Conservation (phyloP, 805 yeast genomes). For the Candida boleticola region DNA sequence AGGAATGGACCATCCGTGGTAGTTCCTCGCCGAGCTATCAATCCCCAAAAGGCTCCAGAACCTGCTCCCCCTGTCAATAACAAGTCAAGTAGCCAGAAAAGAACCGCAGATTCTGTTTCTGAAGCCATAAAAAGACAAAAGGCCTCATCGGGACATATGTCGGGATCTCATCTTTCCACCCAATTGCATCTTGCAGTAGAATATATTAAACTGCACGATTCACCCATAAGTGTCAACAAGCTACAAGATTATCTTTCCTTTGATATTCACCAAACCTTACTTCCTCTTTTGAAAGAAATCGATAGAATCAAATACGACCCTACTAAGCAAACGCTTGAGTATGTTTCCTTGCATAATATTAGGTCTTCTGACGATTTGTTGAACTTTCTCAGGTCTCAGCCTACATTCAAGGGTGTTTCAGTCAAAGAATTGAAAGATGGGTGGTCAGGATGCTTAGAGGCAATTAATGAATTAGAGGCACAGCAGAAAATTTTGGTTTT, state of each 20-base stretch:
- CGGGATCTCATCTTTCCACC: constrained; percentile 75
- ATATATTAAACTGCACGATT: constrained; percentile 69
- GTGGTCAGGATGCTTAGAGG: constrained; percentile 85
- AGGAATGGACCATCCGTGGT: constrained; percentile 44
- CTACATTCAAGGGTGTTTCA: constrained; percentile 81
- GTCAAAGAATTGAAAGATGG: constrained; percentile 87
- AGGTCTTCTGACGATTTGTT: constrained; percentile 76
- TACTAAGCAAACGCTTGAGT: constrained; percentile 66
- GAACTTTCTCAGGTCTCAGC: constrained; percentile 70
- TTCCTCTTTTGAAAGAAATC: constrained; percentile 70
- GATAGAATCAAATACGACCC: constrained; percentile 74
- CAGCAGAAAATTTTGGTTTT: constrained; percentile 77
- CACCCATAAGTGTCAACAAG: constrained; percentile 65
- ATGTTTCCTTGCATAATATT: constrained; percentile 86
- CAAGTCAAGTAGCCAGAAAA: constrained; percentile 1
- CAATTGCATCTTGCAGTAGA: constrained; percentile 90
- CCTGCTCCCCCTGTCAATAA: constrained; percentile 7
- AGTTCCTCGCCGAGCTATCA: constrained; percentile 14
- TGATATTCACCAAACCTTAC: constrained; percentile 58
- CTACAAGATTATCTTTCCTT: constrained; percentile 65
- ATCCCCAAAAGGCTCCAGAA: constrained; percentile 1
- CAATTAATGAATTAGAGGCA: constrained; percentile 75
- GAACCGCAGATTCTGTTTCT: constrained; percentile 20
- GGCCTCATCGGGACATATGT: constrained; percentile 23
- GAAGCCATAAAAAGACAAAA: constrained; percentile 38